A percentile compares a stretch with the other conserved stretches of the same genome.
Conservation (phyloP, 768 basidiomycete species). For the Trametes cinnabarina region DNA sequence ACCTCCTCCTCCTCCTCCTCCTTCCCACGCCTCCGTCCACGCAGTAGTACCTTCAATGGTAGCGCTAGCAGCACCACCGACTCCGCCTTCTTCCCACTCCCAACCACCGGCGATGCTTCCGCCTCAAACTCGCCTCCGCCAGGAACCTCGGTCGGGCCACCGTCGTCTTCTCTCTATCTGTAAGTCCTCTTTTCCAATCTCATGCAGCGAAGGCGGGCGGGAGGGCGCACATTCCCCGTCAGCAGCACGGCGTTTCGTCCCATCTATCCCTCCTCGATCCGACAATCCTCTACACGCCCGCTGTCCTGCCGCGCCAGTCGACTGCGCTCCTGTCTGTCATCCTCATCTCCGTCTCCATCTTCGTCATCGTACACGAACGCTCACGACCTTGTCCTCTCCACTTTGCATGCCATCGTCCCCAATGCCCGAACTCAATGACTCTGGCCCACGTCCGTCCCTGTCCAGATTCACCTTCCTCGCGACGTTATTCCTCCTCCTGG, state of each 20-base stretch:
- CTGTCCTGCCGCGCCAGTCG: not conserved
- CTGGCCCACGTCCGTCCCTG: not conserved
- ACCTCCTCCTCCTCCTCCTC: not conserved
- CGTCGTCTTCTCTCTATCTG: conserved; percentile 23
- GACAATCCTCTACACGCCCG: not conserved
- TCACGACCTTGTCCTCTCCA: not conserved
- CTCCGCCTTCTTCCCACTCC: conserved; percentile 1
- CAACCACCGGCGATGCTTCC: conserved; percentile 4
- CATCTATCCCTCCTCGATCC: not conserved
- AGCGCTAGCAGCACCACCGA: not conserved
- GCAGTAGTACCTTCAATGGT: not conserved
- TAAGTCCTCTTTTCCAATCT: conserved; percentile 4
- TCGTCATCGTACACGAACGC: not conserved
- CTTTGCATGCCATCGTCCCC: not conserved
- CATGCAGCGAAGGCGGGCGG: not conserved
- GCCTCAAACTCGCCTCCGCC: not conserved
- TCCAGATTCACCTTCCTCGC: conserved; percentile 69
- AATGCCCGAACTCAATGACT: not conserved
- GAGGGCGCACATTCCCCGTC: not conserved
- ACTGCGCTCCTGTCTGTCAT: not conserved
- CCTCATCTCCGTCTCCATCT: not conserved
- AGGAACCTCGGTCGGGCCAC: not conserved
- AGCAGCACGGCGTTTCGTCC: not conserved
- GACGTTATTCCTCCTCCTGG: conserved; percentile 64
- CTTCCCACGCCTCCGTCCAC: not conserved